These are phyloP conservation scores for Solanum ahanhuiri DNA, from an alignment of 257 asterid genomes.

Conservation along the genomic window DNA sequence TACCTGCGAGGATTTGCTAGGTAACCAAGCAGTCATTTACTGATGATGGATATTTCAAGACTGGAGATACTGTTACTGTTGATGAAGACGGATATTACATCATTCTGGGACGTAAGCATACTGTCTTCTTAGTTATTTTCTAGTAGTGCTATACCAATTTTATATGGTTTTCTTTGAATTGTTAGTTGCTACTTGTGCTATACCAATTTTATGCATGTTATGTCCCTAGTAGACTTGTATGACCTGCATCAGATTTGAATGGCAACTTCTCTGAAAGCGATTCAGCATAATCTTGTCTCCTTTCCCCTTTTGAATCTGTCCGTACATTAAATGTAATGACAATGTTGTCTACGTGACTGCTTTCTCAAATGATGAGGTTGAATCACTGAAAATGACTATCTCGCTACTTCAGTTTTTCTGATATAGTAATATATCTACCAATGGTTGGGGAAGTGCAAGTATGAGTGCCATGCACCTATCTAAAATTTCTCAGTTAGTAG, in stretches of 20 bases:
- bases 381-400: neutral
- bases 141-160: slow-evolving; percentile 1
- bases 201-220: neutral
- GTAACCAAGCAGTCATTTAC: slow-evolving; percentile 77
- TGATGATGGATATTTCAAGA: slow-evolving; percentile 81
- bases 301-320: neutral
- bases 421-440: neutral
- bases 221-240: neutral
- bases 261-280: neutral
- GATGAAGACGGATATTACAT: slow-evolving; percentile 89
- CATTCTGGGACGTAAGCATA: slow-evolving; percentile 88
- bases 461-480: neutral
- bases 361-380: neutral
- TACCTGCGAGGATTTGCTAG: slow-evolving; percentile 18
- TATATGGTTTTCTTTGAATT: neutral
- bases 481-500: neutral
- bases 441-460: neutral
- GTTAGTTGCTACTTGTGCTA: neutral
- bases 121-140: neutral
- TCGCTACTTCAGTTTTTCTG: neutral
- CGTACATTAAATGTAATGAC: neutral
- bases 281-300: neutral
- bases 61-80: slow-evolving; percentile 87
- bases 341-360: neutral
- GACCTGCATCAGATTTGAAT: neutral